phyloP scores from a whole-genome alignment of 768 basidiomycete species.

The Boletus rufocinnamomeus region DNA sequence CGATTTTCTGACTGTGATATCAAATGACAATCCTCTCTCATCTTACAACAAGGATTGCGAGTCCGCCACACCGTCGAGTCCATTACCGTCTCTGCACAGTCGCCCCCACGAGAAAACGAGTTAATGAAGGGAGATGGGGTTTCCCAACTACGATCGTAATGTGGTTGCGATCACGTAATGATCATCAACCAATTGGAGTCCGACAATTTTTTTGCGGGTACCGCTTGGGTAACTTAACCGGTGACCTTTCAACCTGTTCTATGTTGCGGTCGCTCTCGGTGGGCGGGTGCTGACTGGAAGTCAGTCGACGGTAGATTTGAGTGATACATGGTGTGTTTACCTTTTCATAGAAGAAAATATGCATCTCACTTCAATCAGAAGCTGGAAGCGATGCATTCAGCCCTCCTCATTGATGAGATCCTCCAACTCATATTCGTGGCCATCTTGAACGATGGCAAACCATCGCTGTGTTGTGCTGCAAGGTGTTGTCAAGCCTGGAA shows the following conservation, averaged over 20 bases:
- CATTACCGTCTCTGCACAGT: not conserved
- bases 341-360: not conserved
- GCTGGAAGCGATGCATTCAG: conserved; percentile 41
- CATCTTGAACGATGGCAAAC: conserved; percentile 30
- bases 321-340: conserved; percentile 9
- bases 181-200: conserved; percentile 12
- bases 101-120: not conserved
- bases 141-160: not conserved
- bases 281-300: not conserved
- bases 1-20: not conserved
- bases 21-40: not conserved
- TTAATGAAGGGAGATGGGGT: not conserved
- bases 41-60: not conserved
- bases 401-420: conserved; percentile 52
- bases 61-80: not conserved
- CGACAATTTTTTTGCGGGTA: conserved; percentile 21
- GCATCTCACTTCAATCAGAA: not conserved
- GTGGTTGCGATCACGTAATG: conserved; percentile 11
- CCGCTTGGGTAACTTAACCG: conserved; percentile 4
- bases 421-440: conserved; percentile 44
- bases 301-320: not conserved
- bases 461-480: conserved; percentile 39
- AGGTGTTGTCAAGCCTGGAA: conserved; percentile 49
- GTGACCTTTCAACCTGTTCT: not conserved
- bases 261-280: not conserved